phyloP scores from a whole-genome alignment of 225 moss, liverwort and hornwort genomes.

The Pseudisothecium myosuroides region DNA sequence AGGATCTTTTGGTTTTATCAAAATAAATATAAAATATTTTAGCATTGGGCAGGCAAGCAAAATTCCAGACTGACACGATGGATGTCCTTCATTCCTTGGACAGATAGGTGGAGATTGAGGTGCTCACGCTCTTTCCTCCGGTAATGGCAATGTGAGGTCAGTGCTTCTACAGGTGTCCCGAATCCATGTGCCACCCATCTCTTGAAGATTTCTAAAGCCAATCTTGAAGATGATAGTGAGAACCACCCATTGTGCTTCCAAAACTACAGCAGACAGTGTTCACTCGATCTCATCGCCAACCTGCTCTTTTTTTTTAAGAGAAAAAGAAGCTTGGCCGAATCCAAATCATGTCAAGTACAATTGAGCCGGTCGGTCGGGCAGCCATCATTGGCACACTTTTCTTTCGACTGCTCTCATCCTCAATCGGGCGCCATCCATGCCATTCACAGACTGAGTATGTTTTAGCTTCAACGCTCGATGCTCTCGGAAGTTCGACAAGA shows the following conservation, averaged over 20 bases:
- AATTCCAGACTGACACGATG: no score
- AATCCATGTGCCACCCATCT: no score
- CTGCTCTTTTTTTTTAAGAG: not conserved
- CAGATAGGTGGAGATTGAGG: no score
- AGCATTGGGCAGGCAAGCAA: no score
- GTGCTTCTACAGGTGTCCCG: no score
- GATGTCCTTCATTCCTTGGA: no score
- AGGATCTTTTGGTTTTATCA: no score
- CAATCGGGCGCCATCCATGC: no score
- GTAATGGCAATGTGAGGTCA: no score
- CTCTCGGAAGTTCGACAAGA: not conserved
- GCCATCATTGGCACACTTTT: not conserved
- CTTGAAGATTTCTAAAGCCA: not conserved
- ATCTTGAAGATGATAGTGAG: not conserved
- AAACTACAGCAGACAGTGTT: not conserved
- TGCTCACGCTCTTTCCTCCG: no score
- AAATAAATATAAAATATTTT: no score
- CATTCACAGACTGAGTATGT: not conserved
- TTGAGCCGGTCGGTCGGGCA: not conserved
- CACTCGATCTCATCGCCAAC: not conserved
- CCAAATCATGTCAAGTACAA: not conserved
- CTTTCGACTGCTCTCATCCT: not conserved
- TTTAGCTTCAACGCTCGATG: not conserved
- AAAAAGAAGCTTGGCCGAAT: not conserved
- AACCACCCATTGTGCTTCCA: not conserved